Base-by-base conservation (phyloP, 129 eudicot species). In the Saussurea involucrata region DNA sequence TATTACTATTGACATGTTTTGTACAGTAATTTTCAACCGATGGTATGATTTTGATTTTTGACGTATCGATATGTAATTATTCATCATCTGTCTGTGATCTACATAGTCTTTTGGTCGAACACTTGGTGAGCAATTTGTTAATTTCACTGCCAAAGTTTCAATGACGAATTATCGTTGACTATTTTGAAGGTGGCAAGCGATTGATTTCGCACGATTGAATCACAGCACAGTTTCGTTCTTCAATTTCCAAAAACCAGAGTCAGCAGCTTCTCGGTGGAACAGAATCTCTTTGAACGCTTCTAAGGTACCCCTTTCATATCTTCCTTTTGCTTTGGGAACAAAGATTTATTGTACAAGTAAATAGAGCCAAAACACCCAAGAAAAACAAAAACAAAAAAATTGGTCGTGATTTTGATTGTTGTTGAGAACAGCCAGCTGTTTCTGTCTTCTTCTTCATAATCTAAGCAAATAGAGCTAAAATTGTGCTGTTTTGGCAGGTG, bases 101-200 rank as follows among this genome's bases (percentile, higher is more conserved):
- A n/a, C 55, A 20, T 49, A 11, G 22, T 20, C 8, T 8, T 33
- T 3, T 68, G 55, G 72, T 68, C 37, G 28, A 68, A 31, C 21
- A 18, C 29, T 68, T 55, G 65, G 27, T 9, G 10, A 11, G 24
- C 24, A 63, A 24, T 36, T 61, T 22, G n/a, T n/a, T n/a, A n/a
- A n/a, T n/a, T n/a, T n/a, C n/a, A n/a, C n/a, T n/a, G n/a, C n/a
- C n/a, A n/a, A n/a, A n/a, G n/a, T n/a, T n/a, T n/a, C n/a, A n/a
- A n/a, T n/a, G n/a, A n/a, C n/a, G 67, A 60, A 75, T 33, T 32
- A 10, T 29, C 24, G 42, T 58, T 32, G n/a, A 9, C 1, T 58
- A 24, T 72, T 73, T 78, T 75, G 86, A 34, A 95, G 98, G 98
- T 95, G 98, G 97, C 97, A 81, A 87, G 98, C 98, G 13, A 71